Percentiles rank a stretch among this genome's conserved stretches.
Evolutionary conservation across 352 stramenopile genomes (phyloP).

Genomic region (Hyaloperonospora arabidopsidis): DNA sequence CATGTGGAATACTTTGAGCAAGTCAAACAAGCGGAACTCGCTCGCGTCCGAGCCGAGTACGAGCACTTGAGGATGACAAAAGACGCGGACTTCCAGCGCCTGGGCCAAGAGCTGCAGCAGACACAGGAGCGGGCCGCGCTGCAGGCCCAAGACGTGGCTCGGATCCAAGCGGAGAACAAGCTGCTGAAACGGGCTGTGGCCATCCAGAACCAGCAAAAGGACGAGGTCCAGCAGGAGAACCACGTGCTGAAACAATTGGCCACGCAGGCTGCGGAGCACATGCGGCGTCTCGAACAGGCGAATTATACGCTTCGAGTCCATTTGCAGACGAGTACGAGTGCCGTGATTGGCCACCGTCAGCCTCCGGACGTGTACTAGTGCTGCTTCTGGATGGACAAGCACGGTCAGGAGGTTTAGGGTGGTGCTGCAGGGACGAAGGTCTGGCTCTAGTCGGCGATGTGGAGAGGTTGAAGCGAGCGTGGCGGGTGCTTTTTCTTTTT

Average conservation of each 20-base stretch:
- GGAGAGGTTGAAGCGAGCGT: no score
- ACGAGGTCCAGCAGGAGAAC: conserved; percentile 73
- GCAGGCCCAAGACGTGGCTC: conserved; percentile 51
- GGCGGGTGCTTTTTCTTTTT: conserved; percentile 15
- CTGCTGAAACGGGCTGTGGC: conserved; percentile 76
- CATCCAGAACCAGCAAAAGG: conserved; percentile 86
- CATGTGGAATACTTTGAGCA: conserved; percentile 86
- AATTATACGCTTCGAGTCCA: conserved; percentile 85
- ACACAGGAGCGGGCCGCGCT: conserved; percentile 30
- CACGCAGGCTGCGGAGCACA: conserved; percentile 76
- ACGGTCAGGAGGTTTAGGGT: neutral
- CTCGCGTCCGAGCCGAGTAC: conserved; percentile 72
- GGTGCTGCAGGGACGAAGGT: no score
- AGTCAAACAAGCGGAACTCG: conserved; percentile 72
- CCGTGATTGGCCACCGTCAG: conserved; percentile 21
- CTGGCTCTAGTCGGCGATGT: neutral
- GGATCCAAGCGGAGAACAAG: conserved; percentile 76
- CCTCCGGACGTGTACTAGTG: conserved; percentile 67
- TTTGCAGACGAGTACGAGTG: conserved; percentile 71
- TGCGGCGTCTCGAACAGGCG: conserved; percentile 77
- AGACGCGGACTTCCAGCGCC: conserved; percentile 61
- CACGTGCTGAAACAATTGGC: conserved; percentile 59
- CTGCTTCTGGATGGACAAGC: no score
- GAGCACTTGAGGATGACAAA: conserved; percentile 81
- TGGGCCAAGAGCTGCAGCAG: conserved; percentile 45